Base-by-base conservation (phyloP, 1,284 basidiomycete genomes). In the Cronartium quercuum region DNA sequence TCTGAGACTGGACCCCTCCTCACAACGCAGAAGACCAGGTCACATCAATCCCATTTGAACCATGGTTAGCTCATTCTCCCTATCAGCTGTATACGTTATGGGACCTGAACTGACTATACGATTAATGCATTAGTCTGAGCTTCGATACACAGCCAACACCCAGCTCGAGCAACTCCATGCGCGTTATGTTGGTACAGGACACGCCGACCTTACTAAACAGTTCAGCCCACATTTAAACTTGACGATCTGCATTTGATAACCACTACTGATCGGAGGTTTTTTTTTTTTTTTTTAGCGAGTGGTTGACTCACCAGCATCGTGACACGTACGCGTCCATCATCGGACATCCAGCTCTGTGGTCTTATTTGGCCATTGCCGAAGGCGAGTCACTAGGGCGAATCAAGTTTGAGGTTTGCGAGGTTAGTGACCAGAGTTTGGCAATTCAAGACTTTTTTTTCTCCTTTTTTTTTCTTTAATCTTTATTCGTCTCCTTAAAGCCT, bases 381-480 rank as follows among this genome's bases (percentile, higher is more conserved):
- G 93, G 94, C 12, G 92, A 98, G 83, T 86, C 90, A 57, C 89
- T 90, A 76, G 94, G 91, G 1, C 85, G 95, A 68, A 86, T 90
- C n/a, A 92, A 88, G 80, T 98, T 97, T 81, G 95, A 98, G 83
- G 89, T 95, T 87, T 89, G 90, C 2, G 94, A 98, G 89, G 94
- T 95, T 78, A 76, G 88, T 82, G 42, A 3, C 13, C 18, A 47
- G 41, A n/a, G n/a, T n/a, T n/a, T n/a, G n/a, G n/a, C n/a, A n/a
- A n/a, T n/a, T n/a, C n/a, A n/a, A n/a, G n/a, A n/a, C n/a, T n/a
- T n/a, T n/a, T n/a, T n/a, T n/a, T n/a, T n/a, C n/a, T 42, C 61
- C 69, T 55, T 51, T 55, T 69, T 58, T 66, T 55, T n/a, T 29
- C n/a, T 65, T 37, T 51, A 55, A 47, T 24, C 13, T 44, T 29